Conservation (phyloP, 352 stramenopile genomes). For the Blastocystis sp. region DNA sequence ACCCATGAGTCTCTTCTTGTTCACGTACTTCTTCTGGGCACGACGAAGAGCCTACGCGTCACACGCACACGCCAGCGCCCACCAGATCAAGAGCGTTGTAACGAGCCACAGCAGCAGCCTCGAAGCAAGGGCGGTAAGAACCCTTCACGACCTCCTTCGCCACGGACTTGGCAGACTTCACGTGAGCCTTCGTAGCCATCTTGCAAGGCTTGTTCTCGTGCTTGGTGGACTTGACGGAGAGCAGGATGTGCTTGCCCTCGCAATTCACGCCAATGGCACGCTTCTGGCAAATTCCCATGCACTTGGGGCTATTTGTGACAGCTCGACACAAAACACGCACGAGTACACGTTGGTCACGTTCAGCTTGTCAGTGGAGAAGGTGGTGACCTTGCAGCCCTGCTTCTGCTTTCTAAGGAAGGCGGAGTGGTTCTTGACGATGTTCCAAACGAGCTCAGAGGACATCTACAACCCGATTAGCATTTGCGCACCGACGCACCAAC, state of each 20-base stretch:
- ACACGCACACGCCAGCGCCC: neutral
- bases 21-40: conserved; percentile 4
- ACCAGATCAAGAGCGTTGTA: conserved; percentile 41
- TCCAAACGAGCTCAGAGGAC: conserved; percentile 71
- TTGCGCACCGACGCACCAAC: neutral
- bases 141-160: conserved; percentile 8
- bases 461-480: conserved; percentile 28
- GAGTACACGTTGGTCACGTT: conserved; percentile 29
- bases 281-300: conserved; percentile 62
- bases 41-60: conserved; percentile 10
- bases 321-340: neutral
- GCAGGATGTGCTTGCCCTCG: conserved; percentile 46
- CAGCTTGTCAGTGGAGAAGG: conserved; percentile 61
- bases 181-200: conserved; percentile 10
- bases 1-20: neutral
- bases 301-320: conserved; percentile 37
- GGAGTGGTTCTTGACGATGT: conserved; percentile 66
- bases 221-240: conserved; percentile 49
- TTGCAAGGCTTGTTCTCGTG: conserved; percentile 61
- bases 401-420: conserved; percentile 62
- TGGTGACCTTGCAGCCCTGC: conserved; percentile 59
- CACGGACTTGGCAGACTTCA: conserved; percentile 19
- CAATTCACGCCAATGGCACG: conserved; percentile 24
- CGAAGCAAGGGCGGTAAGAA: conserved; percentile 7
- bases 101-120: conserved; percentile 49